A percentile compares a stretch with the other conserved stretches of the same genome.
Evolutionary conservation across 2,329 filamentous ascomycete genomes (phyloP).

Genomic region (Colletotrichum noveboracense): DNA sequence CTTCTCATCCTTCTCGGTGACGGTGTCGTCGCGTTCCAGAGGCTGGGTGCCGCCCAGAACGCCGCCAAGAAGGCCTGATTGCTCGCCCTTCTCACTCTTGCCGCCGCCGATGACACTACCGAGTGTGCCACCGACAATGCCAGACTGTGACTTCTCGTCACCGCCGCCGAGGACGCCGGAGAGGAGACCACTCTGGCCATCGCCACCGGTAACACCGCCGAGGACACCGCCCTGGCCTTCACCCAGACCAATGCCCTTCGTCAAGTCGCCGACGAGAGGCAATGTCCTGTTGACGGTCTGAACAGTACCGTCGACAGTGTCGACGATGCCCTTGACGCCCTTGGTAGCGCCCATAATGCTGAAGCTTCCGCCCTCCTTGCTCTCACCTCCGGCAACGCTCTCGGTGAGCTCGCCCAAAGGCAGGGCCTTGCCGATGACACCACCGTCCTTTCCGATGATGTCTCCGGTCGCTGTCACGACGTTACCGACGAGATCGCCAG

Average conservation of each 20-base stretch:
- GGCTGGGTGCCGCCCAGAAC: constrained; percentile 11
- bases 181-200: neutral
- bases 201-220: constrained; percentile 7
- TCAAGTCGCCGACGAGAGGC: constrained; percentile 21
- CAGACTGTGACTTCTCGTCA: neutral
- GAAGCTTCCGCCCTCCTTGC: constrained; percentile 32
- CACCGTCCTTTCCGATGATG: constrained; percentile 39
- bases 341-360: constrained; percentile 34
- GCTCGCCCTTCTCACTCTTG: neutral
- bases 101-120: constrained; percentile 9
- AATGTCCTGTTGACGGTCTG: constrained; percentile 28
- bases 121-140: constrained; percentile 1
- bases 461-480: constrained; percentile 41
- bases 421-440: constrained; percentile 45
- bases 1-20: constrained; percentile 19
- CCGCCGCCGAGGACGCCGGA: neutral
- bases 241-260: constrained; percentile 22
- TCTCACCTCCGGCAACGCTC: constrained; percentile 41
- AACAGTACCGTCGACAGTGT: constrained; percentile 23
- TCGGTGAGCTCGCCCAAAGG: constrained; percentile 43
- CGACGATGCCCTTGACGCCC: constrained; percentile 25
- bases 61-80: neutral
- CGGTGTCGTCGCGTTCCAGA: constrained; percentile 8
- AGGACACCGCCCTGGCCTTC: constrained; percentile 19
- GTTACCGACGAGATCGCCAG: constrained; percentile 46